phyloP scores from a whole-genome alignment of 495 filamentous ascomycete genomes.

The Hypoxylon fragiforme region DNA sequence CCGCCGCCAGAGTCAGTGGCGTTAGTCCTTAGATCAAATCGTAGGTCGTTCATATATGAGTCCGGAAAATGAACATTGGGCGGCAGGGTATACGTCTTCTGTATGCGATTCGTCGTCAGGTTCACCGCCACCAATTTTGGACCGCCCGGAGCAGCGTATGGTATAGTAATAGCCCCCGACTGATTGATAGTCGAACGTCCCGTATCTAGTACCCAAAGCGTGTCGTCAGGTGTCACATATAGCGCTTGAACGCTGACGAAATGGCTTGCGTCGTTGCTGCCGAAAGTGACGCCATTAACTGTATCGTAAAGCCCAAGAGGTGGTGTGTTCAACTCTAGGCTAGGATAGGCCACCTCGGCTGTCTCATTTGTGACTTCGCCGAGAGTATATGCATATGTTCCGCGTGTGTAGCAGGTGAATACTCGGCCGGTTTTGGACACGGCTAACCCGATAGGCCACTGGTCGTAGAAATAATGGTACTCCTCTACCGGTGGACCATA shows the following conservation, averaged over 20 bases:
- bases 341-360: constrained; percentile 43
- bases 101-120: constrained; percentile 42
- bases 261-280: constrained; percentile 36
- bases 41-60: constrained; percentile 47
- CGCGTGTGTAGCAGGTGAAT: constrained; percentile 46
- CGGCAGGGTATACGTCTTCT: constrained; percentile 42
- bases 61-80: constrained; percentile 43
- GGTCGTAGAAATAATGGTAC: constrained; percentile 47
- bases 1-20: constrained; percentile 40
- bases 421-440: constrained; percentile 43
- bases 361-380: constrained; percentile 43
- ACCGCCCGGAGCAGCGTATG: constrained; percentile 44
- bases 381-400: constrained; percentile 39
- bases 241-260: constrained; percentile 48
- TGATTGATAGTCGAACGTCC: constrained; percentile 45
- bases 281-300: constrained; percentile 38
- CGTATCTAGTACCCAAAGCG: constrained; percentile 48
- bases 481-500: constrained; percentile 45
- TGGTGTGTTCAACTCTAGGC: constrained; percentile 38
- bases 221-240: constrained; percentile 44
- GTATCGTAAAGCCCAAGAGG: constrained; percentile 35
- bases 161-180: constrained; percentile 40
- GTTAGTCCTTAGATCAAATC: constrained; percentile 46
- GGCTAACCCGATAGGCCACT: constrained; percentile 47
- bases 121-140: constrained; percentile 47